Evolutionary conservation across 108 stramenopile species (phyloP).

Genomic region (Skeletonema costatum): DNA sequence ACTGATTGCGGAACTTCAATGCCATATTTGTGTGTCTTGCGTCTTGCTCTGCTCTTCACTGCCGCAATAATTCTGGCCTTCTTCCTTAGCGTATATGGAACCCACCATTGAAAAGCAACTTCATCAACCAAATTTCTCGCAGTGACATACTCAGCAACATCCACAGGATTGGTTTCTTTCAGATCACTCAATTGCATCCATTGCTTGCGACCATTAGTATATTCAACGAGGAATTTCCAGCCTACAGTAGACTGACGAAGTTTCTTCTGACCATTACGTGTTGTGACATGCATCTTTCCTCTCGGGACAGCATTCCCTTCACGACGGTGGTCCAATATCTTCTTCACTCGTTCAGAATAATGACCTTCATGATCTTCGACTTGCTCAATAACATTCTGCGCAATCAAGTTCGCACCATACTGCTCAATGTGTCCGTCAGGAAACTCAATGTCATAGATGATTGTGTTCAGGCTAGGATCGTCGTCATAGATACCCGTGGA

Average conservation of each 20-base stretch:
- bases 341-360: not conserved
- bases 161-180: no score
- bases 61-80: no score
- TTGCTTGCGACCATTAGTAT: no score
- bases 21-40: no score
- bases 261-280: not conserved
- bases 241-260: conserved; percentile 42
- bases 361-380: conserved; percentile 32
- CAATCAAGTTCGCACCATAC: conserved; percentile 57
- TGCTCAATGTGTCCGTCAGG: conserved; percentile 12
- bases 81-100: no score
- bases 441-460: conserved; percentile 13
- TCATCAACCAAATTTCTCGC: no score
- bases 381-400: conserved; percentile 41
- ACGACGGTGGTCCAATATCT: conserved; percentile 16
- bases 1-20: no score
- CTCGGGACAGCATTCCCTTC: conserved; percentile 3
- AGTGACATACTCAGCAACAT: no score
- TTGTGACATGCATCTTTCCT: not conserved
- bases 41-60: no score
- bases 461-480: conserved; percentile 17
- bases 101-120: no score
- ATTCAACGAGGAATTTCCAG: conserved; percentile 33
- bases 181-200: no score
- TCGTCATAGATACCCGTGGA: conserved; percentile 10